Evolutionary conservation across 257 asterid species (phyloP), one percentile per base, ranked within the genome.

Genomic region (Primulina eburnea): DNA sequence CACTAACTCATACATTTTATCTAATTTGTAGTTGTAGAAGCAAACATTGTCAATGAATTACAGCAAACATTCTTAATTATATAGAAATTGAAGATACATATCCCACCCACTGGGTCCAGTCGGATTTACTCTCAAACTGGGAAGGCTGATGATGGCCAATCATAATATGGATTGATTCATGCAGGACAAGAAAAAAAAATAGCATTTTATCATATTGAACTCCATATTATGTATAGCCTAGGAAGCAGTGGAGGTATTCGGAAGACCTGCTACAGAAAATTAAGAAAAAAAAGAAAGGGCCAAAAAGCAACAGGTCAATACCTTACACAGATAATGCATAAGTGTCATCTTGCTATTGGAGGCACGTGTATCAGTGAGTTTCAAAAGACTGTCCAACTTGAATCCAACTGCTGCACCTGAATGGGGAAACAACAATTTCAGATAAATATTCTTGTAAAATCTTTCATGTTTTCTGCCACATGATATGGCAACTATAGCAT

Each of bases 281-380:
- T 21, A 28, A 59, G 14, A 53, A 16, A 33, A 33, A 34, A 3
- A 34, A 34, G 4, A 62, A 8, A 73, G 59, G 78, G 33, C 33
- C 32, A 58, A 68, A 71, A 70, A 59, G 60, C 64, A 65, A 78
- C 43, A 64, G 67, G 38, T 14, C 52, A 71, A 73, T 85, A 95
- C 99, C 99, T 92, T 88, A 79, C 99, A 95, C 78, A 95, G 99
- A 82, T 92, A 95, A 82, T 95, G 98, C 99, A 95, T 89, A 61
- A 95, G 98, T 12, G 99, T 95, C 96, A 92, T 95, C 86, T 85
- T 92, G 78, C 71, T 92, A 83, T 90, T 95, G 69, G 93, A 76
- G 52, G 98, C 93, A 77, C 98, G 99, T 64, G 98, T 95, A 81
- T 95, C 99, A 18, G 90, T 66, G 65, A 95, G 98, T 80, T 95